A percentile compares a stretch with the other conserved stretches of the same genome.
Evolutionary conservation across 2,329 filamentous ascomycete species (phyloP).

Genomic region (Xylariaceae sp.): DNA sequence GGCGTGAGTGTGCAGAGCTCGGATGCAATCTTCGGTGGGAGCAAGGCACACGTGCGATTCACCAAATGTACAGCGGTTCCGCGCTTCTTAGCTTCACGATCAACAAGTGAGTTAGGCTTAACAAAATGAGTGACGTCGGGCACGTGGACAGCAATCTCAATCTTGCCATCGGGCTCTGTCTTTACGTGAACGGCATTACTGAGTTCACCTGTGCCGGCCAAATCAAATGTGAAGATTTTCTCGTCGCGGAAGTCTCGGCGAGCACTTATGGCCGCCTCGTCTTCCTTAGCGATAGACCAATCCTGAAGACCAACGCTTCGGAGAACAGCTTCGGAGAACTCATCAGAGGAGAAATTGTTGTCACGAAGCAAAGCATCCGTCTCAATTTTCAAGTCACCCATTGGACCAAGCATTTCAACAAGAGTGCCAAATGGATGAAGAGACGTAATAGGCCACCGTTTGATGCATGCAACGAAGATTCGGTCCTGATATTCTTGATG

Average conservation of each 20-base stretch:
- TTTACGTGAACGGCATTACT: conserved; percentile 95
- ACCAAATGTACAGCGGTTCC: conserved; percentile 95
- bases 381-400: conserved; percentile 97
- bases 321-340: conserved; percentile 95
- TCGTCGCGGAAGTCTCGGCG: conserved; percentile 92
- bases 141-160: conserved; percentile 95
- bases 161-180: conserved; percentile 78
- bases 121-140: conserved; percentile 96
- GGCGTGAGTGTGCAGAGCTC: conserved; percentile 89
- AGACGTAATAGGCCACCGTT: conserved; percentile 99
- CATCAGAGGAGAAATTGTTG: conserved; percentile 98
- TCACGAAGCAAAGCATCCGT: conserved; percentile 95
- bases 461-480: conserved; percentile 99
- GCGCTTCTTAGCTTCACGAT: conserved; percentile 97
- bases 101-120: conserved; percentile 92
- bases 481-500: conserved; percentile 97
- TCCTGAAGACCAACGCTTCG: conserved; percentile 92
- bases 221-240: conserved; percentile 89
- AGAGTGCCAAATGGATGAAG: conserved; percentile 97
- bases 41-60: conserved; percentile 85
- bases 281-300: conserved; percentile 86
- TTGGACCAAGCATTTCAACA: conserved; percentile 94
- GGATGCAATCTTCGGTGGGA: conserved; percentile 82
- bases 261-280: conserved; percentile 71
- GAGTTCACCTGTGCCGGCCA: conserved; percentile 84